phyloP scores from a whole-genome alignment of 495 filamentous ascomycete species.

The Podospora australis region DNA sequence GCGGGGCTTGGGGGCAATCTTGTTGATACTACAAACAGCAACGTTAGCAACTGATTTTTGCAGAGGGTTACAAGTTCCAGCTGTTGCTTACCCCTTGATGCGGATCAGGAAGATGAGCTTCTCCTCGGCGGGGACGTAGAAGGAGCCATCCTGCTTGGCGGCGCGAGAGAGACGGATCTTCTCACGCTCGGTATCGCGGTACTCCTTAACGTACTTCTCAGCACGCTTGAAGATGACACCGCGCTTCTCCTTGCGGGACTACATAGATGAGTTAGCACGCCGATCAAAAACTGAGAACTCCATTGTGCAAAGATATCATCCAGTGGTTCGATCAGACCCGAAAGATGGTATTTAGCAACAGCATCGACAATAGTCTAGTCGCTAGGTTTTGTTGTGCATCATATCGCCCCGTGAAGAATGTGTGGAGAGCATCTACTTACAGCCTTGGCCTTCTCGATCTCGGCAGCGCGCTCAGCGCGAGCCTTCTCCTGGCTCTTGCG shows the following conservation, averaged over 20 bases:
- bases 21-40: slow-evolving; percentile 99
- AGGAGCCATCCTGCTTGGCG: slow-evolving; percentile 86
- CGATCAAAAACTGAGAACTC: slow-evolving; percentile 3
- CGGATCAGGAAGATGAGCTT: slow-evolving; percentile 98
- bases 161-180: slow-evolving; percentile 86
- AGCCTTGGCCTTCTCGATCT: slow-evolving; percentile 80
- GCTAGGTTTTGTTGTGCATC: slow-evolving; percentile 66
- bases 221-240: slow-evolving; percentile 98
- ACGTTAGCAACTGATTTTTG: too few relatives aligned
- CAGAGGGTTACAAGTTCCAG: too few relatives aligned
- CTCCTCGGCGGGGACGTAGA: slow-evolving; percentile 88
- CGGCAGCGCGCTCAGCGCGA: slow-evolving; percentile 74
- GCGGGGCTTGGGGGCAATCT: slow-evolving; percentile 99
- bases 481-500: slow-evolving; percentile 99
- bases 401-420: slow-evolving; percentile 27
- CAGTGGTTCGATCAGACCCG: slow-evolving; percentile 72
- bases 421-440: slow-evolving; percentile 50
- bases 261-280: slow-evolving; percentile 34
- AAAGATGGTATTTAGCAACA: slow-evolving; percentile 99
- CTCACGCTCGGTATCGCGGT: slow-evolving; percentile 96
- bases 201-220: slow-evolving; percentile 98
- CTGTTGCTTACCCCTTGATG: slow-evolving; percentile 93
- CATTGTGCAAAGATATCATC: slow-evolving; percentile 19
- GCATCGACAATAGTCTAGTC: slow-evolving; percentile 92
- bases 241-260: slow-evolving; percentile 98